Percentiles rank a stretch among this genome's conserved stretches.
phyloP scores from a whole-genome alignment of 1,284 basidiomycete genomes.

The Jaminaea rosea region DNA sequence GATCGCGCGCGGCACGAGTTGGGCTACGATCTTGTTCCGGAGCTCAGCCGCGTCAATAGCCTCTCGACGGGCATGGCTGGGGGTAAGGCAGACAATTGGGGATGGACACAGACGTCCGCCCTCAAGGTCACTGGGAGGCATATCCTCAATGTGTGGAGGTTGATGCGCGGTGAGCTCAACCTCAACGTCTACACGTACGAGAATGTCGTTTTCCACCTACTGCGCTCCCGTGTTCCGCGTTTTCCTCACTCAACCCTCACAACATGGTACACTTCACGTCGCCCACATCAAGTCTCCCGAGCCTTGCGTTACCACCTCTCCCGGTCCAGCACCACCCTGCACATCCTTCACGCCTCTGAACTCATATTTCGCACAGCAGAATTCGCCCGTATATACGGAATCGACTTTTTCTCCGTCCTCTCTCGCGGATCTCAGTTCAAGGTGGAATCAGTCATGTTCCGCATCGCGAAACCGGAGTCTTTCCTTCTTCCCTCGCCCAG shows the following conservation, averaged over 20 bases:
- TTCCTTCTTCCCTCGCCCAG: slow-evolving; percentile 41
- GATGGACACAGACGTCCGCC: slow-evolving; percentile 64
- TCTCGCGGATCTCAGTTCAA: slow-evolving; percentile 94
- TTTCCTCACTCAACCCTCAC: slow-evolving; percentile 64
- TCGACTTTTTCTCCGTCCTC: slow-evolving; percentile 92
- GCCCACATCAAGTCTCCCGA: slow-evolving; percentile 10
- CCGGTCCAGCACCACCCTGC: slow-evolving; percentile 23
- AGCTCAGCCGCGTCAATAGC: slow-evolving; percentile 45
- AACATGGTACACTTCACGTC: slow-evolving; percentile 57
- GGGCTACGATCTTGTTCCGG: slow-evolving; percentile 45
- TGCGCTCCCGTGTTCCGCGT: slow-evolving; percentile 55
- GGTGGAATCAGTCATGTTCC: slow-evolving; percentile 95
- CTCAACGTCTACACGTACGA: slow-evolving; percentile 79
- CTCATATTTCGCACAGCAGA: slow-evolving; percentile 53
- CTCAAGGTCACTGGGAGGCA: slow-evolving; percentile 80
- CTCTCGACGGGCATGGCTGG: slow-evolving; percentile 28
- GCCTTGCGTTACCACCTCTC: slow-evolving; percentile 31
- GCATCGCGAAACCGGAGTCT: slow-evolving; percentile 92
- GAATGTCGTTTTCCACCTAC: slow-evolving; percentile 60
- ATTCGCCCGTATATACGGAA: slow-evolving; percentile 89
- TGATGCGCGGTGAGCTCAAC: slow-evolving; percentile 75
- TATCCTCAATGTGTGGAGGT: slow-evolving; percentile 82
- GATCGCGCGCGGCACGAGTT: slow-evolving; percentile 55
- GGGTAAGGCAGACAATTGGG: slow-evolving; percentile 54
- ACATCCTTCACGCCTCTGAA: slow-evolving; percentile 38